Conservation (phyloP, 441 rosid species). For the Lepidium campestre region DNA sequence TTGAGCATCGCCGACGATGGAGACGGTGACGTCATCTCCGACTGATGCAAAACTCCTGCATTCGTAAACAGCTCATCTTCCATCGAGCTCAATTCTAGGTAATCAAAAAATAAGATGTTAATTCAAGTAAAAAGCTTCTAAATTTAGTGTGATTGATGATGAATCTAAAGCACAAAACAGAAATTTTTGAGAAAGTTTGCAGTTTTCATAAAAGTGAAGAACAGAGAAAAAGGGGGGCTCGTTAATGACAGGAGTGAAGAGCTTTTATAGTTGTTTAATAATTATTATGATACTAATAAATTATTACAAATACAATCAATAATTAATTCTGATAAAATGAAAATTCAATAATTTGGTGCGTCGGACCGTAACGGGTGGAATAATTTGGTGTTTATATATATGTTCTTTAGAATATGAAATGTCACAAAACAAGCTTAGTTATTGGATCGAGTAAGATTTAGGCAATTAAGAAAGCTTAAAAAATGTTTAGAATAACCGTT, state of each 20-base stretch:
- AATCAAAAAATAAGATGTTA: neutral
- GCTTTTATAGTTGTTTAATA: conserved; percentile 39
- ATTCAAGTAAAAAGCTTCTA: neutral
- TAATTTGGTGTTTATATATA: too few relatives aligned
- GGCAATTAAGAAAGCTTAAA: too few relatives aligned
- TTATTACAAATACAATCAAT: too few relatives aligned
- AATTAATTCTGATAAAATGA: too few relatives aligned
- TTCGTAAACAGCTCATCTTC: conserved; percentile 53
- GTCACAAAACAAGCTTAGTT: too few relatives aligned
- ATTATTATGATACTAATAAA: too few relatives aligned
- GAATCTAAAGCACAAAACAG: neutral
- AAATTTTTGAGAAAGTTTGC: neutral
- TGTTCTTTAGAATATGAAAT: too few relatives aligned
- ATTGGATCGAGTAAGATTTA: too few relatives aligned
- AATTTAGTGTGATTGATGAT: neutral
- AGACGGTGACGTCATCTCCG: conserved; percentile 21
- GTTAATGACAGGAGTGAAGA: conserved; percentile 26
- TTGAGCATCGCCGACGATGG: conserved; percentile 28
- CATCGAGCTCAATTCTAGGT: conserved; percentile 33
- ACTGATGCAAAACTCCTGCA: conserved; percentile 34
- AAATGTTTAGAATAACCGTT: too few relatives aligned
- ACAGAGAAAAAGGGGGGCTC: conserved; percentile 23
- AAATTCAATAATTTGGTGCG: too few relatives aligned
- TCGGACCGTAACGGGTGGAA: too few relatives aligned
- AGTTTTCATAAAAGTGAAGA: conserved; percentile 2